phyloP scores from a whole-genome alignment of 768 basidiomycete species.

The Epithele typhae region DNA sequence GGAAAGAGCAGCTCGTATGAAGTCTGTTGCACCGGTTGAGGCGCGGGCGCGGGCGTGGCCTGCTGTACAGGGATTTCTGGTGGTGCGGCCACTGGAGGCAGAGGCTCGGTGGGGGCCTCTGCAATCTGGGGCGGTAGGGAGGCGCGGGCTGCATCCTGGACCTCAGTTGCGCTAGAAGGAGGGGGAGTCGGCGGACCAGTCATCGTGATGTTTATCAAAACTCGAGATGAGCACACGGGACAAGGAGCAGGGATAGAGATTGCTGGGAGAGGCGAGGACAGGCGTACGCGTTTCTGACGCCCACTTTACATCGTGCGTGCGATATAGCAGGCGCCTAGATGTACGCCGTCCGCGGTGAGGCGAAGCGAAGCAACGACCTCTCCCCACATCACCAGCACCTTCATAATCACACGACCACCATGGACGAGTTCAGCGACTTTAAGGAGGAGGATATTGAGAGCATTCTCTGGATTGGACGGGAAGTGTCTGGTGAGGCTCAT shows the following conservation, averaged over 20 bases:
- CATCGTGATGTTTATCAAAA: slow-evolving; percentile 33
- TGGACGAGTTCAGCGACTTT: slow-evolving; percentile 48
- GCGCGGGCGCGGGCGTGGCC: neutral
- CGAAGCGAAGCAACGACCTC: slow-evolving; percentile 1
- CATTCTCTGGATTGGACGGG: slow-evolving; percentile 83
- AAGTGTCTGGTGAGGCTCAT: slow-evolving; percentile 80
- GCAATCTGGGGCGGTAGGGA: slow-evolving; percentile 12
- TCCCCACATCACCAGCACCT: neutral
- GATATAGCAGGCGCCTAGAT: neutral
- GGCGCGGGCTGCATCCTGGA: slow-evolving; percentile 43
- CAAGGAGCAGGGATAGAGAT: slow-evolving; percentile 4
- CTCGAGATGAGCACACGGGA: neutral
- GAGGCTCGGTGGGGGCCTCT: slow-evolving; percentile 1
- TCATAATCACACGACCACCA: slow-evolving; percentile 23
- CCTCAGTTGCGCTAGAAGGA: slow-evolving; percentile 50
- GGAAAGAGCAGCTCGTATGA: slow-evolving; percentile 42
- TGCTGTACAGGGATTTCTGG: slow-evolving; percentile 1
- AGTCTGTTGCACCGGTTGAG: slow-evolving; percentile 1
- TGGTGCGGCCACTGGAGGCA: slow-evolving; percentile 1
- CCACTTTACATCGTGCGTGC: neutral
- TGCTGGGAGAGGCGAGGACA: slow-evolving; percentile 1
- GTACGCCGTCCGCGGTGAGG: neutral
- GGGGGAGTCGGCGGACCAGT: slow-evolving; percentile 64
- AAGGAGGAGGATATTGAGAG: slow-evolving; percentile 75
- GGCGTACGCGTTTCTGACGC: slow-evolving; percentile 1